A percentile compares a stretch with the other conserved stretches of the same genome.
These are phyloP conservation scores for Lactarius evosmus DNA, from an alignment of 768 basidiomycete genomes.

Conservation along the genomic window DNA sequence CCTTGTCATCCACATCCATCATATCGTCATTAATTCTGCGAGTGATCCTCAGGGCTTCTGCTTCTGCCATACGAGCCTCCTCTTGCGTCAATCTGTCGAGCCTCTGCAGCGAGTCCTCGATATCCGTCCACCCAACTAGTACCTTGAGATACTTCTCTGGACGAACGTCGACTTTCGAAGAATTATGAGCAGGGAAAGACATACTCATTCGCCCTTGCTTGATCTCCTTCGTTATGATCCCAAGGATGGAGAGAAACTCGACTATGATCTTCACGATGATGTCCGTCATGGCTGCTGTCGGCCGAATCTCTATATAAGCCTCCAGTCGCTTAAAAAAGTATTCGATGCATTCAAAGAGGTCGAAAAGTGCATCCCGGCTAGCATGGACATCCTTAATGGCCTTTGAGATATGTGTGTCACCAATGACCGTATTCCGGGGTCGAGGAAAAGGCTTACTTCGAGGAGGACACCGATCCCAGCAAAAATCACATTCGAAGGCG, in stretches of 20 bases:
- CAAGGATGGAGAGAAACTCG: constrained; percentile 1
- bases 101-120: not conserved
- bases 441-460: not conserved
- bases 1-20: not conserved
- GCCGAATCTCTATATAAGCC: not conserved
- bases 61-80: not conserved
- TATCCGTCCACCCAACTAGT: not conserved
- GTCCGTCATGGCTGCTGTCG: not conserved
- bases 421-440: not conserved
- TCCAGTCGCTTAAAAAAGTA: constrained; percentile 2
- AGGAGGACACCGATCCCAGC: constrained; percentile 2
- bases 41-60: not conserved
- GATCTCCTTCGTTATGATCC: not conserved
- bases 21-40: not conserved
- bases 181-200: not conserved
- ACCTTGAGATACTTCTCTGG: not conserved
- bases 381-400: not conserved
- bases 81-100: not conserved
- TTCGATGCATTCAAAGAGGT: not conserved
- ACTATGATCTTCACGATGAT: constrained; percentile 2
- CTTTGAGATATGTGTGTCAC: not conserved
- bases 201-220: not conserved
- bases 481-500: not conserved
- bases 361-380: not conserved
- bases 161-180: not conserved